Conservation (phyloP, 768 basidiomycete species). For the Phanerochaete carnosa region DNA sequence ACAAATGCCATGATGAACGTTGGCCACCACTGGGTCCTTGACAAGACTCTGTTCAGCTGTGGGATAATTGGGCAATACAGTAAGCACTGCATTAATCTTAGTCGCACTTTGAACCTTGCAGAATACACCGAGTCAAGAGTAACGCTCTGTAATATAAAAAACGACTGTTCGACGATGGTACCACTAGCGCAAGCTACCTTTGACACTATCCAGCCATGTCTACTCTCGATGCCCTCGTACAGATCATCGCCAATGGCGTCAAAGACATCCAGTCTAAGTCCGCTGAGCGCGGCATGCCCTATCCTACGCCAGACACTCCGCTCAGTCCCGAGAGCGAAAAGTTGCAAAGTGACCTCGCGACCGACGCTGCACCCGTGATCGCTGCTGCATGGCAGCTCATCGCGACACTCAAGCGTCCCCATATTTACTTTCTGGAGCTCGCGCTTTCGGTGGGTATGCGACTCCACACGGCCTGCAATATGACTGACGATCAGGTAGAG, state of each 20-base stretch:
- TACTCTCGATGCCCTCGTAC: slow-evolving; percentile 3
- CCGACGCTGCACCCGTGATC: slow-evolving; percentile 2
- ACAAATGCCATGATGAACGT: too few species aligned
- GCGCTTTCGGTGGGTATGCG: background rate
- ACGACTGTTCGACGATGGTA: too few species aligned
- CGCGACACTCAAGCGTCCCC: slow-evolving; percentile 6
- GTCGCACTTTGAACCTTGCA: background rate
- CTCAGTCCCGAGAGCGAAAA: background rate
- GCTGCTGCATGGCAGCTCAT: slow-evolving; percentile 12
- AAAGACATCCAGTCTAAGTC: background rate
- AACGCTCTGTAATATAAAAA: too few species aligned
- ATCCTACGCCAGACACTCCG: background rate
- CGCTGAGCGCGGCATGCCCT: background rate
- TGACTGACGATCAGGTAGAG: background rate
- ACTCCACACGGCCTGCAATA: background rate
- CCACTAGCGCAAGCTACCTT: too few species aligned
- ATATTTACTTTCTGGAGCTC: background rate
- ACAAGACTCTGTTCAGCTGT: too few species aligned
- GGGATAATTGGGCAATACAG: too few species aligned
- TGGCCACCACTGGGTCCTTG: too few species aligned
- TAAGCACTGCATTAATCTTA: background rate
- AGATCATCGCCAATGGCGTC: slow-evolving; percentile 7
- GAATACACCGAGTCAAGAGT: too few species aligned
- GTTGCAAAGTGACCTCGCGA: background rate
- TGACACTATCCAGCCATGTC: background rate